These are phyloP conservation scores for Protomyces gravidus DNA, from an alignment of 1,139 yeast genomes.

Conservation along the genomic window DNA sequence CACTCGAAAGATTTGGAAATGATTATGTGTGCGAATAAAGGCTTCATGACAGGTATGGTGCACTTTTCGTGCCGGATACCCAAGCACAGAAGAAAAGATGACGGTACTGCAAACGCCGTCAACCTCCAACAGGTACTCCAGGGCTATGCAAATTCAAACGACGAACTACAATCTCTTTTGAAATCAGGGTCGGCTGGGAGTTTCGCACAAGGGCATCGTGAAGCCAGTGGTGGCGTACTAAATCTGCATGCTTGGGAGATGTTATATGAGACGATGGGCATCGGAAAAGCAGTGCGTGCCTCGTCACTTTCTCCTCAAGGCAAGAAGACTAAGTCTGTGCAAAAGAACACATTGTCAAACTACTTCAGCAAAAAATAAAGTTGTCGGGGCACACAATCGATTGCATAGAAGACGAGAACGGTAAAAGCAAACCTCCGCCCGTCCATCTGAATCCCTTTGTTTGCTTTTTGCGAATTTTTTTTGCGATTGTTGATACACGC, in stretches of 20 bases:
- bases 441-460: no score
- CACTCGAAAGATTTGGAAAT: slow-evolving; percentile 16
- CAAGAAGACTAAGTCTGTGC: slow-evolving; percentile 1
- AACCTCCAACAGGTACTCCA: slow-evolving; percentile 14
- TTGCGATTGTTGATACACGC: no score
- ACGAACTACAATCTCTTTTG: slow-evolving; percentile 1
- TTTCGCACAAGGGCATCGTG: slow-evolving; percentile 24
- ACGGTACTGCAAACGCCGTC: slow-evolving; percentile 21
- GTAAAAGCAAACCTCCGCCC: no score
- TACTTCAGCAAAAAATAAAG: slow-evolving; percentile 2
- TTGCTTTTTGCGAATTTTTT: no score
- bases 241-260: slow-evolving; percentile 14
- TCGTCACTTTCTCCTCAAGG: slow-evolving; percentile 6
- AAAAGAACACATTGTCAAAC: slow-evolving; percentile 16
- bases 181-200: slow-evolving; percentile 5
- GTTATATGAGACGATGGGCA: slow-evolving; percentile 14
- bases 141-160: slow-evolving; percentile 22
- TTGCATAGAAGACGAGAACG: not conserved
- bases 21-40: slow-evolving; percentile 24
- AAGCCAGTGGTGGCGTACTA: slow-evolving; percentile 25
- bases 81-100: slow-evolving; percentile 10
- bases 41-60: slow-evolving; percentile 22
- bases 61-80: slow-evolving; percentile 25
- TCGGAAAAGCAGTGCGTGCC: slow-evolving; percentile 21
- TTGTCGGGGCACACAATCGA: not conserved